These are phyloP conservation scores for Colletotrichum orbiculare DNA, from an alignment of 2,329 filamentous ascomycete genomes.

Conservation along the genomic window DNA sequence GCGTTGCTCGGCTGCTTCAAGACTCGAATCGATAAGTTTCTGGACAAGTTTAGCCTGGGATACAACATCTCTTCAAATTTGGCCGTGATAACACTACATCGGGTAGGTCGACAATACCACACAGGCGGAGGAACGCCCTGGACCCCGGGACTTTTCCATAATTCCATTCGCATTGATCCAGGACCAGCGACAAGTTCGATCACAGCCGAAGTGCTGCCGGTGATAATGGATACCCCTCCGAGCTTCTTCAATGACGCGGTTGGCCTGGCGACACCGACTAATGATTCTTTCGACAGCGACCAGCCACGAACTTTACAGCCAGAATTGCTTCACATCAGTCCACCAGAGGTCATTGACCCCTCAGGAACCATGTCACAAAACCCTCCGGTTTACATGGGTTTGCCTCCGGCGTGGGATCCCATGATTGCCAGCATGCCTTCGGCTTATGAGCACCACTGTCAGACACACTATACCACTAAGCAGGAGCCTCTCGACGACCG, in stretches of 20 bases:
- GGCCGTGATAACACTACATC: no score
- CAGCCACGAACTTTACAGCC: constrained; percentile 25
- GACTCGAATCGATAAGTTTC: no score
- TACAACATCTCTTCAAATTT: constrained; percentile 2
- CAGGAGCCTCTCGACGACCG: constrained; percentile 22
- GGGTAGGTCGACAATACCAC: no score
- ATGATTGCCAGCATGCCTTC: constrained; percentile 13
- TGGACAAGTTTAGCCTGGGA: no score
- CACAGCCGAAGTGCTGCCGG: neutral
- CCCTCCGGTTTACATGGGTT: constrained; percentile 25
- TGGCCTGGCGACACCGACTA: constrained; percentile 34
- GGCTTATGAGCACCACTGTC: constrained; percentile 15
- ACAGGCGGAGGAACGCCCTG: no score
- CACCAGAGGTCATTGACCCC: constrained; percentile 12
- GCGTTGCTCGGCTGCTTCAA: no score
- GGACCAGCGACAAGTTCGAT: neutral
- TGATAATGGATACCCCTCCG: constrained; percentile 36
- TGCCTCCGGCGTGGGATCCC: constrained; percentile 26
- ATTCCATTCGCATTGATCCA: neutral
- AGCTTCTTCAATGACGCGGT: constrained; percentile 37
- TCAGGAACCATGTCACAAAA: constrained; percentile 17
- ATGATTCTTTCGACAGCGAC: constrained; percentile 34
- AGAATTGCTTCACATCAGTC: constrained; percentile 12
- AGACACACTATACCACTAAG: constrained; percentile 31
- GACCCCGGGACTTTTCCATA: no score